Conservation (phyloP, 257 asterid species). For the Nicotiana tomentosiformis region DNA sequence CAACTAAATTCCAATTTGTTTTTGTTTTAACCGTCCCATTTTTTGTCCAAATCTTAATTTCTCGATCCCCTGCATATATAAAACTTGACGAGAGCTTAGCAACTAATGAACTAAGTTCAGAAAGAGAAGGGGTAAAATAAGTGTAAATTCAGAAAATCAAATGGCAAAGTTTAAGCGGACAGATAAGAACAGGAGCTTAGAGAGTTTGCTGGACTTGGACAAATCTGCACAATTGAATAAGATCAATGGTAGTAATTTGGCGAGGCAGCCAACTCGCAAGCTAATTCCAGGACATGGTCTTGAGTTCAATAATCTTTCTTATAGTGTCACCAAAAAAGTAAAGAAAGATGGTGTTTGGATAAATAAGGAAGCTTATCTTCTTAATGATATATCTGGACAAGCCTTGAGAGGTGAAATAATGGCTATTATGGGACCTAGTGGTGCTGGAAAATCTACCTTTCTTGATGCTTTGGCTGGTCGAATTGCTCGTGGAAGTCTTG, state of each 20-base stretch:
- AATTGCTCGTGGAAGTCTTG: slow-evolving; percentile 81
- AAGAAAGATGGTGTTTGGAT: slow-evolving; percentile 78
- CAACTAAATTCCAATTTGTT: slow-evolving; percentile 28
- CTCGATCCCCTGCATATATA: slow-evolving; percentile 14
- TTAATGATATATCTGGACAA: slow-evolving; percentile 77
- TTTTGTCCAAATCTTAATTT: neutral
- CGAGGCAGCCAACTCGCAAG: slow-evolving; percentile 37
- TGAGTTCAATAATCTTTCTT: slow-evolving; percentile 63
- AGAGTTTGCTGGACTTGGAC: slow-evolving; percentile 51
- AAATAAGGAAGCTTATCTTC: slow-evolving; percentile 62
- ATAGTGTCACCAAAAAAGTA: slow-evolving; percentile 53
- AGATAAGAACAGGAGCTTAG: slow-evolving; percentile 44
- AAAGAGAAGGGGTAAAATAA: neutral
- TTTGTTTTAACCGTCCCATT: slow-evolving; percentile 15
- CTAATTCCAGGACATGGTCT: slow-evolving; percentile 72
- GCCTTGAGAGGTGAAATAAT: slow-evolving; percentile 68
- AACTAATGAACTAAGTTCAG: neutral
- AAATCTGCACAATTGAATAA: slow-evolving; percentile 30
- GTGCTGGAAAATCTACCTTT: slow-evolving; percentile 84
- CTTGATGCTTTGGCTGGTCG: slow-evolving; percentile 89
- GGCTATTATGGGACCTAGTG: slow-evolving; percentile 95
- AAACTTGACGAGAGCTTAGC: neutral
- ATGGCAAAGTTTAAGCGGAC: slow-evolving; percentile 36
- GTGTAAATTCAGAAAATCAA: neutral
- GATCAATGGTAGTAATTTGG: neutral